Percentiles rank a stretch among this genome's conserved stretches.
Evolutionary conservation across 495 filamentous ascomycete species (phyloP).

Genomic region (Darksidea phi): DNA sequence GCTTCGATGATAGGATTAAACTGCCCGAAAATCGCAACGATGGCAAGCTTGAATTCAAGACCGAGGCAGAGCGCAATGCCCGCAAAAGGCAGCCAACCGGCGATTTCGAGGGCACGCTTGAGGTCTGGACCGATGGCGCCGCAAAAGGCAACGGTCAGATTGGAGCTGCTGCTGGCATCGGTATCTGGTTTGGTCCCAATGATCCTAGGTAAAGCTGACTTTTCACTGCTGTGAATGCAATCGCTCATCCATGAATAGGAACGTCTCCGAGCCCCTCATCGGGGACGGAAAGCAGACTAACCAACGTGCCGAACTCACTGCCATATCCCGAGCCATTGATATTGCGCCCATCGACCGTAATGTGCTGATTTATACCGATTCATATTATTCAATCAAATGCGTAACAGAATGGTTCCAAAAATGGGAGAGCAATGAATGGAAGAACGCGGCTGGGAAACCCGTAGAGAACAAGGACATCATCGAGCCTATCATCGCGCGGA

Average conservation of each 20-base stretch:
- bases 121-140: conserved; percentile 90
- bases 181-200: conserved; percentile 78
- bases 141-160: conserved; percentile 70
- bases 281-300: conserved; percentile 77
- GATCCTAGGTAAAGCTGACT: conserved; percentile 61
- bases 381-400: conserved; percentile 84
- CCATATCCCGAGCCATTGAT: conserved; percentile 79
- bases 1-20: conserved; percentile 60
- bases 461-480: conserved; percentile 88
- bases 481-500: conserved; percentile 64
- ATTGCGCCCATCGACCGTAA: conserved; percentile 63
- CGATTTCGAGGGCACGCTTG: conserved; percentile 51
- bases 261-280: conserved; percentile 76
- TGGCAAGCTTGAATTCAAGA: conserved; percentile 62
- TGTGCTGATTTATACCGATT: conserved; percentile 76
- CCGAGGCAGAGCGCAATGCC: conserved; percentile 47
- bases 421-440: conserved; percentile 87
- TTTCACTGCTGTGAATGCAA: not conserved
- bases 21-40: conserved; percentile 58
- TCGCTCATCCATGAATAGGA: conserved; percentile 46
- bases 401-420: conserved; percentile 78
- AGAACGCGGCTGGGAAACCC: conserved; percentile 60
- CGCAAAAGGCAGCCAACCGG: conserved; percentile 47
- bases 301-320: conserved; percentile 89
- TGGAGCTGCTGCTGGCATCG: conserved; percentile 75